Conservation (phyloP, 805 yeast species). For the Saccharomycopsis fodiens region DNA sequence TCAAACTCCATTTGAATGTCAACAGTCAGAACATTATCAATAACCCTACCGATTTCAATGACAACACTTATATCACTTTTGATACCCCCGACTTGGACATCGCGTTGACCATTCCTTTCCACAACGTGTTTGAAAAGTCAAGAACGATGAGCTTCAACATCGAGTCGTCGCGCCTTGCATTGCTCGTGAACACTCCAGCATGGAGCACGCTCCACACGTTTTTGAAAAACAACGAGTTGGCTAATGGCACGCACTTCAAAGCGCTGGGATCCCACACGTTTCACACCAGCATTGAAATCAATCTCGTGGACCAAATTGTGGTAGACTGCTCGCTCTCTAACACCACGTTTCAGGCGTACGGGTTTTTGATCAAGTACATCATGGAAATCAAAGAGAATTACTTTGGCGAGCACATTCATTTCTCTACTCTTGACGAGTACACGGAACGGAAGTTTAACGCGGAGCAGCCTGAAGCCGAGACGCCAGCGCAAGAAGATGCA, state of each 20-base stretch:
- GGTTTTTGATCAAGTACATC: slow-evolving; percentile 68
- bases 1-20: slow-evolving; percentile 63
- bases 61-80: slow-evolving; percentile 69
- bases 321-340: slow-evolving; percentile 60
- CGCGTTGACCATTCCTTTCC: slow-evolving; percentile 50
- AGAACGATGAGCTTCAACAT: slow-evolving; percentile 45
- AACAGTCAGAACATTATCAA: slow-evolving; percentile 86
- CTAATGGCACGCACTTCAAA: slow-evolving; percentile 54
- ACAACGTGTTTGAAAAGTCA: slow-evolving; percentile 42
- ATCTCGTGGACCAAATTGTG: slow-evolving; percentile 60
- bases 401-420: slow-evolving; percentile 79
- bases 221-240: slow-evolving; percentile 53
- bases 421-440: slow-evolving; percentile 82
- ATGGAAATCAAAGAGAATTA: slow-evolving; percentile 79
- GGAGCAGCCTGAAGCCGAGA: slow-evolving; percentile 1
- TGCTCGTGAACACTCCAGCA: slow-evolving; percentile 72
- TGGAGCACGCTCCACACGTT: slow-evolving; percentile 87
- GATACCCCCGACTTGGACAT: slow-evolving; percentile 52
- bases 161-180: slow-evolving; percentile 49
- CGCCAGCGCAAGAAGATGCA: slow-evolving; percentile 2
- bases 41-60: slow-evolving; percentile 77
- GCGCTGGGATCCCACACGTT: slow-evolving; percentile 62
- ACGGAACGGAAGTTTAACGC: slow-evolving; percentile 28
- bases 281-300: slow-evolving; percentile 49
- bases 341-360: slow-evolving; percentile 67